phyloP scores from a whole-genome alignment of 169 alveolate genomes.

The Babesia ovata region DNA sequence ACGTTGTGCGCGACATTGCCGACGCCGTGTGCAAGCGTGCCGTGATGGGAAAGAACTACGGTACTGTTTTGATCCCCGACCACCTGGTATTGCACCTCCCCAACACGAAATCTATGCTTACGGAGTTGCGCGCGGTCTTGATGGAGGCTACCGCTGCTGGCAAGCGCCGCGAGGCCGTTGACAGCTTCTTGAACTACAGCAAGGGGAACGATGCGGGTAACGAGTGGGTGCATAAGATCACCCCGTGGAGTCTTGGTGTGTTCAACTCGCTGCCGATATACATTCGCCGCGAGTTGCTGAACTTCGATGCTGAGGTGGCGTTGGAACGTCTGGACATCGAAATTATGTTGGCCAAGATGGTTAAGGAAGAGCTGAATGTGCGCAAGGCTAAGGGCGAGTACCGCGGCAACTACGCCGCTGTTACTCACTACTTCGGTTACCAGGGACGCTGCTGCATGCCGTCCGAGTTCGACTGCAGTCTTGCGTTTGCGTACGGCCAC shows the following conservation, averaged over 20 bases:
- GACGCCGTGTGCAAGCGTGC: constrained; percentile 94
- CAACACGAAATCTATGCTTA: constrained; percentile 87
- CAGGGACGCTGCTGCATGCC: constrained; percentile 99
- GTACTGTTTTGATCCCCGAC: constrained; percentile 96
- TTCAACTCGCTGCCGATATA: constrained; percentile 91
- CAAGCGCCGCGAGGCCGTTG: constrained; percentile 67
- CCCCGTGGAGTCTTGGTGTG: constrained; percentile 94
- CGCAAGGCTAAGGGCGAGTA: constrained; percentile 88
- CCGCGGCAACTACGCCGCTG: constrained; percentile 92
- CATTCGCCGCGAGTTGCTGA: constrained; percentile 88
- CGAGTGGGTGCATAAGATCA: constrained; percentile 76
- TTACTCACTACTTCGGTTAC: constrained; percentile 96
- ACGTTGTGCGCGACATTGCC: constrained; percentile 93
- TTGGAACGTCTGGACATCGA: constrained; percentile 91
- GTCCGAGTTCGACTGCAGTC: constrained; percentile 91
- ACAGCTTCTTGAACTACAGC: constrained; percentile 39
- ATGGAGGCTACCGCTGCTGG: constrained; percentile 69
- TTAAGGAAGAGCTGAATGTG: constrained; percentile 88
- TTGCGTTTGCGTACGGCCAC: constrained; percentile 94
- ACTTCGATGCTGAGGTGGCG: constrained; percentile 78
- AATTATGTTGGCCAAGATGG: constrained; percentile 91
- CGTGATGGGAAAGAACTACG: constrained; percentile 91
- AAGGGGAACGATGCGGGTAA: constrained; percentile 19
- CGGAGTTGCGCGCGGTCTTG: constrained; percentile 88
- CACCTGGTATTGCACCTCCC: constrained; percentile 94